A percentile compares a stretch with the other conserved stretches of the same genome.
Conservation (phyloP, 1,284 basidiomycete genomes). For the Cryptococcus amylolentus region DNA sequence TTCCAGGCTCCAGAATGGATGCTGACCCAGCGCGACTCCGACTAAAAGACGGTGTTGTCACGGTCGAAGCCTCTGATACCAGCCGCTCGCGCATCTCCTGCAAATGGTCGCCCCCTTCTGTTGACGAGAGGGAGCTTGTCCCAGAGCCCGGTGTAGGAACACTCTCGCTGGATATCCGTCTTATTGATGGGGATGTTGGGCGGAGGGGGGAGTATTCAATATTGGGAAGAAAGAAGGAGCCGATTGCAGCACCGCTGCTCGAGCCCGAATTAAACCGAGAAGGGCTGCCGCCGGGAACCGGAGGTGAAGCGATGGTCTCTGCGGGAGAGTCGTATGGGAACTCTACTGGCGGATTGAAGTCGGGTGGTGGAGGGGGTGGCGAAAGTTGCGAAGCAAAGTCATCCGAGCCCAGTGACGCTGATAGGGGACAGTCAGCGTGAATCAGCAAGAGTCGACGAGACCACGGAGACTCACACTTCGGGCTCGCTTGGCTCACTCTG, state of each 20-base stretch:
- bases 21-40: conserved; percentile 9
- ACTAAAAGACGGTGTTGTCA: conserved; percentile 7
- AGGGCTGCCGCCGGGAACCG: conserved; percentile 8
- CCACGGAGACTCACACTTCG: too few relatives aligned
- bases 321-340: conserved; percentile 17
- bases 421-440: too few relatives aligned
- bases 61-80: conserved; percentile 11
- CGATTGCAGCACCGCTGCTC: neutral
- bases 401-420: neutral
- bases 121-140: conserved; percentile 10
- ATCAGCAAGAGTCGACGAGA: too few relatives aligned
- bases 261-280: neutral
- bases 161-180: conserved; percentile 34
- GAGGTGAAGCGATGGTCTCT: conserved; percentile 17
- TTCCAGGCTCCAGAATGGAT: neutral
- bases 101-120: conserved; percentile 31
- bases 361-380: conserved; percentile 33
- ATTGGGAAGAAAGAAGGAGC: neutral
- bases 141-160: conserved; percentile 13
- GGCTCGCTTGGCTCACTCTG: too few relatives aligned
- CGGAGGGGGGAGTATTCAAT: conserved; percentile 9
- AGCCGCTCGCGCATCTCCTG: conserved; percentile 29
- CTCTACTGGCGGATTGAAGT: conserved; percentile 41
- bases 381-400: neutral
- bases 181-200: conserved; percentile 25